Evolutionary conservation across 164 flowering plant genomes (phyloP), one percentile per base, ranked within the genome.

Genomic region (Nymphaea thermarum): DNA sequence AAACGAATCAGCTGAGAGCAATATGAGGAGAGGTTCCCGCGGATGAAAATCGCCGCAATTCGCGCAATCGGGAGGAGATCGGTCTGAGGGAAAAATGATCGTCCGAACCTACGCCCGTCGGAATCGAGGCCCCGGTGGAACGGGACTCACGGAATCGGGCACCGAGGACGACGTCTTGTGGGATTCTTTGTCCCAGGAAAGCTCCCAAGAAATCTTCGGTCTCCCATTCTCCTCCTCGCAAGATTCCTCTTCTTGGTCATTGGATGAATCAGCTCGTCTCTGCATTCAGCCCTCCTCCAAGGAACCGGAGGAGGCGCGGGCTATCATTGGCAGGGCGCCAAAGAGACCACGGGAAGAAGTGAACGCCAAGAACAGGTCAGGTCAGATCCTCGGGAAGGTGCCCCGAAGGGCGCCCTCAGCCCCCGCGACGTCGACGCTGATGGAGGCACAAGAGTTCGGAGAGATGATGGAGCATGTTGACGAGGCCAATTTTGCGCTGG

Each of bases 381-480:
- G 55, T 2, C 55, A 47, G 12, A 25, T 12, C 12, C 7, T 47
- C 4, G 55, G 55, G 55, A 47, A 4, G 55, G 55, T 47, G 55
- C 55, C 55, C 11, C 55, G 12, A 12, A 51, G 76, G 72, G 67
- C 68, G 71, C 36, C 64, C 62, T 65, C 73, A 47, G 44, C 17
- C 60, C 65, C 66, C 17, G 65, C 72, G 15, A 84, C 98, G 43
- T 75, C 88, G 68, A 87, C 96, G 5, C 75, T 91, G 78, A 88
- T 93, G 98, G 98, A 93, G 77, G 86, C 96, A 41, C 98, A 91
- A 74, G 98, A 94, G 76, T 88, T 76, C 59, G 97, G 97, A 71
- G 96, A 91, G 76, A 91, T 91, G 97, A 91, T 89, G 95, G 98
- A 94, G 82, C 90, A 88, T 51, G 86, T 79, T 55, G 98, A 94